Percentiles rank a stretch among this genome's conserved stretches.
phyloP scores from a whole-genome alignment of 768 basidiomycete genomes.

The Phaffia tasmanica region DNA sequence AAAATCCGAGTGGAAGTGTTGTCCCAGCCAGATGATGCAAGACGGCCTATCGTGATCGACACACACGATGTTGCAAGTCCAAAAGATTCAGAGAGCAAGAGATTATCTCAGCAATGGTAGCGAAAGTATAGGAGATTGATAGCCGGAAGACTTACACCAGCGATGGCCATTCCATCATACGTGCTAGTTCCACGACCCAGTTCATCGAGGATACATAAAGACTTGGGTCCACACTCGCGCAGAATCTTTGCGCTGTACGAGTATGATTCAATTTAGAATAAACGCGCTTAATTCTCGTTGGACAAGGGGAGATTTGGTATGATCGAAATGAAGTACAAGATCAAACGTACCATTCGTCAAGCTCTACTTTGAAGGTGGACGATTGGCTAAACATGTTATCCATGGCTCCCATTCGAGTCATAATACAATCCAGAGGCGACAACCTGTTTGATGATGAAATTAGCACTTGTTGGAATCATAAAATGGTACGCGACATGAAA shows the following conservation, averaged over 20 bases:
- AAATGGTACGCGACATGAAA: background rate
- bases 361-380: slow-evolving; percentile 95
- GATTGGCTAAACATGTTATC: slow-evolving; percentile 92
- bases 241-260: slow-evolving; percentile 54
- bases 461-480: background rate
- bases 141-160: slow-evolving; percentile 50
- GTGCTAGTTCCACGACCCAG: slow-evolving; percentile 93
- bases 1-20: slow-evolving; percentile 81
- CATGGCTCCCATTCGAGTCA: slow-evolving; percentile 97
- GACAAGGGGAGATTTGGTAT: background rate
- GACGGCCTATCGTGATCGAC: slow-evolving; percentile 52
- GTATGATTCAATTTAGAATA: background rate
- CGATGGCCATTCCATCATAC: slow-evolving; percentile 98
- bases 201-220: slow-evolving; percentile 89
- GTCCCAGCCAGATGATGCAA: slow-evolving; percentile 89
- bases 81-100: background rate
- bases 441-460: slow-evolving; percentile 44
- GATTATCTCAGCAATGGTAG: background rate
- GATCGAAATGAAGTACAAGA: background rate
- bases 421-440: slow-evolving; percentile 78
- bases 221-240: slow-evolving; percentile 83
- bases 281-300: too few species aligned
- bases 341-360: slow-evolving; percentile 74
- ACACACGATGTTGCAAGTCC: background rate
- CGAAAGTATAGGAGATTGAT: slow-evolving; percentile 2